These are phyloP conservation scores for Quercus wislizeni DNA, from an alignment of 306 rosid genomes.

Conservation along the genomic window DNA sequence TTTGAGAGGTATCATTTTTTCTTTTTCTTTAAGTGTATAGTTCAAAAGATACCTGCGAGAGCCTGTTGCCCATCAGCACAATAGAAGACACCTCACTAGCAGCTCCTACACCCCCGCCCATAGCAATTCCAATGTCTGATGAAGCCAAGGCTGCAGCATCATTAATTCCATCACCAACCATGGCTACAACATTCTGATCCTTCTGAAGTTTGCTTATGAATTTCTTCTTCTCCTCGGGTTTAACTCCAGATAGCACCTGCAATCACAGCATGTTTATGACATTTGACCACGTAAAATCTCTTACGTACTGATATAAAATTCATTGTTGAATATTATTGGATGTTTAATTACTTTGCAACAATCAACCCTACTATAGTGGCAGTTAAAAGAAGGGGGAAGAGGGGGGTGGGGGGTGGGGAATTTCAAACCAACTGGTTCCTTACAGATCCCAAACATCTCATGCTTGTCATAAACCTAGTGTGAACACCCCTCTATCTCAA, in stretches of 20 bases:
- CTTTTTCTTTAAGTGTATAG: neutral
- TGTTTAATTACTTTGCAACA: neutral
- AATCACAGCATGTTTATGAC: slow-evolving; percentile 13
- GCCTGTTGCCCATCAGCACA: slow-evolving; percentile 86
- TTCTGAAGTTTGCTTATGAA: slow-evolving; percentile 69
- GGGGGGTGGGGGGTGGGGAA: neutral
- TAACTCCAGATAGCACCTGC: slow-evolving; percentile 83
- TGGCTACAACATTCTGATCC: slow-evolving; percentile 67
- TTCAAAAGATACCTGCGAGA: slow-evolving; percentile 61
- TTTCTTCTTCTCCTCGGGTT: slow-evolving; percentile 75
- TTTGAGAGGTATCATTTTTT: no score
- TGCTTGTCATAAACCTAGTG: slow-evolving; percentile 1
- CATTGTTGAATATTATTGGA: neutral
- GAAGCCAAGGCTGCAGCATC: slow-evolving; percentile 98
- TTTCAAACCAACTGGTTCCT: slow-evolving; percentile 1
- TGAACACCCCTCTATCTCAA: neutral
- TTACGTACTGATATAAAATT: neutral
- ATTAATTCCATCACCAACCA: slow-evolving; percentile 99
- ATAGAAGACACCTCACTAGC: slow-evolving; percentile 97
- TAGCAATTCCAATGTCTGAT: slow-evolving; percentile 85
- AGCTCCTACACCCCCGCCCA: slow-evolving; percentile 98
- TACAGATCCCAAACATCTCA: neutral
- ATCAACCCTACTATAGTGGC: neutral
- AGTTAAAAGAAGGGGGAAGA: neutral
- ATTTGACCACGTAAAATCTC: neutral